These are phyloP conservation scores for Casuarina glauca DNA, from an alignment of 306 rosid species.

Conservation along the genomic window DNA sequence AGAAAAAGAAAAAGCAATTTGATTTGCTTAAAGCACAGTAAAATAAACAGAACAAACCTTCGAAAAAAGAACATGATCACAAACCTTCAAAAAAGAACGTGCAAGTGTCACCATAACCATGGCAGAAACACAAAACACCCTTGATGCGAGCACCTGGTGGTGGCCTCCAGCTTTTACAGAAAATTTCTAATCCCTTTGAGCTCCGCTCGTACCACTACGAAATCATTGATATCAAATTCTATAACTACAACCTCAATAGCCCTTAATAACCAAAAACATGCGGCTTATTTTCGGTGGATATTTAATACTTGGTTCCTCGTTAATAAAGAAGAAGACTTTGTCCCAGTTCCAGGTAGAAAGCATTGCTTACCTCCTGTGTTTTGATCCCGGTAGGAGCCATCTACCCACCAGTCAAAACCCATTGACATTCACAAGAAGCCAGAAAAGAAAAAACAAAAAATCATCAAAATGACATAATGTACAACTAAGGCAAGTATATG, in stretches of 20 bases:
- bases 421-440: slow-evolving; percentile 18
- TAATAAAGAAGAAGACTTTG: background rate
- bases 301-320: background rate
- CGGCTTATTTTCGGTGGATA: background rate
- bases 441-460: slow-evolving; percentile 13
- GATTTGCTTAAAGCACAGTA: background rate
- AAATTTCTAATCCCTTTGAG: slow-evolving; percentile 77
- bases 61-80: slow-evolving; percentile 8
- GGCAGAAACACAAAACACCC: slow-evolving; percentile 80
- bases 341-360: slow-evolving; percentile 10
- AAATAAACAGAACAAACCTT: background rate
- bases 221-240: background rate
- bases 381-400: slow-evolving; percentile 77
- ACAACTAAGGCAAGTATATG: background rate
- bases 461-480: slow-evolving; percentile 16
- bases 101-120: slow-evolving; percentile 98
- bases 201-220: slow-evolving; percentile 73
- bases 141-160: slow-evolving; percentile 53
- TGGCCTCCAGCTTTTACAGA: slow-evolving; percentile 91
- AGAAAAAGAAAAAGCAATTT: background rate
- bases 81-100: slow-evolving; percentile 94
- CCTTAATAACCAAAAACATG: background rate
- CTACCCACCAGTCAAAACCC: slow-evolving; percentile 41
- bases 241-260: background rate
- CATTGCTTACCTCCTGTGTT: slow-evolving; percentile 69